phyloP scores from a whole-genome alignment of 768 basidiomycete genomes.

The Agrocybe praecox region DNA sequence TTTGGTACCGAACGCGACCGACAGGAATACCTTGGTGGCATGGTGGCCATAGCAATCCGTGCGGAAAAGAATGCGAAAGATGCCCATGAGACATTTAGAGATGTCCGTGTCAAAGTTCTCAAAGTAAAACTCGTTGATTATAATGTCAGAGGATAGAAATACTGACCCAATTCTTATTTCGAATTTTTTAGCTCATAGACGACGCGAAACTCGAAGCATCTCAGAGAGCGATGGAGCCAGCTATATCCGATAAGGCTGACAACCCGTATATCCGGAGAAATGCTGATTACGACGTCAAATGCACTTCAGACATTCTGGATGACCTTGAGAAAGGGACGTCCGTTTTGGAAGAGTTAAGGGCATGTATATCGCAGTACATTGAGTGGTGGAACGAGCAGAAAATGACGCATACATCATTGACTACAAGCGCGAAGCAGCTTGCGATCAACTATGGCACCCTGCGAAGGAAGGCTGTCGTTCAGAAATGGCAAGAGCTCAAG shows the following conservation, averaged over 20 bases:
- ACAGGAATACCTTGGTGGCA: neutral
- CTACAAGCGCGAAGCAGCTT: neutral
- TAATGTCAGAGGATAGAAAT: neutral
- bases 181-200: neutral
- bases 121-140: neutral
- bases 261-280: too few relatives aligned
- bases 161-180: neutral
- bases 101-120: neutral
- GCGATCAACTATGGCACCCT: neutral
- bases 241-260: neutral
- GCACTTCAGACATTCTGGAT: neutral
- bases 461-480: neutral
- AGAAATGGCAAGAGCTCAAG: constrained; percentile 8
- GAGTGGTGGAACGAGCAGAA: constrained; percentile 11
- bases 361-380: constrained; percentile 4
- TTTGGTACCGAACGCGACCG: neutral
- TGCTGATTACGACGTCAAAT: neutral
- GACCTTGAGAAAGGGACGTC: constrained; percentile 2
- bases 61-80: neutral
- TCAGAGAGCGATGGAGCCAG: neutral
- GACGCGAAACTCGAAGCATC: neutral
- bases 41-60: neutral
- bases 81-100: neutral
- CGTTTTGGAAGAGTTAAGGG: constrained; percentile 8
- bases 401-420: neutral